phyloP scores from a whole-genome alignment of 2,329 filamentous ascomycete genomes.

The Exophiala sp. region DNA sequence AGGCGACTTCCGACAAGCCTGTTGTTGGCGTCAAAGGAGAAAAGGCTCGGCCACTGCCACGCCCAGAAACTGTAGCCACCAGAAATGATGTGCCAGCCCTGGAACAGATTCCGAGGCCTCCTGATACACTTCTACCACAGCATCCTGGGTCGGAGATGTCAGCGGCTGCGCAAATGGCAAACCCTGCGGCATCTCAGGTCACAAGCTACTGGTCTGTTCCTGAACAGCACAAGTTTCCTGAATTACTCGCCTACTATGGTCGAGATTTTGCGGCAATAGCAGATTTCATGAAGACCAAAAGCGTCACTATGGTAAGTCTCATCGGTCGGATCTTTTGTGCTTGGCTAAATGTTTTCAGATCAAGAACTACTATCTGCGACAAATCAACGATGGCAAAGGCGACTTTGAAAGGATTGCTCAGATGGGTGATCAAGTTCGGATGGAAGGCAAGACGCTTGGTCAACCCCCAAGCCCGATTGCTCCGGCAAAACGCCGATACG shows the following conservation, averaged over 20 bases:
- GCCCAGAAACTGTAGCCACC: slow-evolving; percentile 16
- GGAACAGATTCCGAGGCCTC: slow-evolving; percentile 9
- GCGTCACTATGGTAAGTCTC: slow-evolving; percentile 47
- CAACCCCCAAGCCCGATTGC: slow-evolving; percentile 42
- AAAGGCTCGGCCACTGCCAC: slow-evolving; percentile 20
- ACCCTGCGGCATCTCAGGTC: slow-evolving; percentile 33
- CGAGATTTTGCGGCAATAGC: slow-evolving; percentile 49
- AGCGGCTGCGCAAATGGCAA: neutral
- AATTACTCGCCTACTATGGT: slow-evolving; percentile 46
- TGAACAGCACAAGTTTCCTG: slow-evolving; percentile 47
- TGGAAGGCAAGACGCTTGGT: slow-evolving; percentile 43
- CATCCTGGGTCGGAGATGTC: slow-evolving; percentile 13
- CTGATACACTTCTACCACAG: slow-evolving; percentile 13
- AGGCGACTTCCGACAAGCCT: slow-evolving; percentile 21
- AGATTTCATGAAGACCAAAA: slow-evolving; percentile 51
- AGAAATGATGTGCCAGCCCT: slow-evolving; percentile 11
- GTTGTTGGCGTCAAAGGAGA: slow-evolving; percentile 7
- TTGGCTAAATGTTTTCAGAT: slow-evolving; percentile 35
- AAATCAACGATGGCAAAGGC: slow-evolving; percentile 42
- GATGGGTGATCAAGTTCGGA: slow-evolving; percentile 44
- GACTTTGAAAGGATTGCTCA: slow-evolving; percentile 43
- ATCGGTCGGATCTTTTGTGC: neutral
- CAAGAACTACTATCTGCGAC: slow-evolving; percentile 49
- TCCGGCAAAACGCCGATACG: slow-evolving; percentile 47
- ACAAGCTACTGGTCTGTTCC: slow-evolving; percentile 54